Conservation (phyloP, 306 rosid species). For the Vigna trinervia region DNA sequence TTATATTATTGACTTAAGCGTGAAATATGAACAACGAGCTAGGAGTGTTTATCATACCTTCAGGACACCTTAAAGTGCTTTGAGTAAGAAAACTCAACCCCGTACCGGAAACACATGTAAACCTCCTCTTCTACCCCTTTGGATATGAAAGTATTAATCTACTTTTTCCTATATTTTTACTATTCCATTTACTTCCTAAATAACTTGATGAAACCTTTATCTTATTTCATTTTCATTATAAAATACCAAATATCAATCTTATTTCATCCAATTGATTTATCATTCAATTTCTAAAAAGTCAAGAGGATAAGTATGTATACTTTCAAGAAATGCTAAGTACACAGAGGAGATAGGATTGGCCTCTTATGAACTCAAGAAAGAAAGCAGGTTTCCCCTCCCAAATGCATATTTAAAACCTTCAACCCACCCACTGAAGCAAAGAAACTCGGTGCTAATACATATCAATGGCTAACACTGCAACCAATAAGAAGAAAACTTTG, state of each 20-base stretch:
- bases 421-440: conserved; percentile 48
- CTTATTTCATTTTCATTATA: neutral
- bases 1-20: too few species aligned
- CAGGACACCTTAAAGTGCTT: too few species aligned
- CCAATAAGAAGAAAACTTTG: conserved; percentile 48
- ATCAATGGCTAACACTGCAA: conserved; percentile 50
- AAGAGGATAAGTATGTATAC: neutral
- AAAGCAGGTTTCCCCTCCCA: conserved; percentile 48
- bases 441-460: conserved; percentile 4
- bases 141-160: neutral
- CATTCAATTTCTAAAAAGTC: neutral
- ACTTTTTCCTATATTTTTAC: neutral
- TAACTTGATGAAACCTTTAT: neutral
- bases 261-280: neutral
- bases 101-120: too few species aligned
- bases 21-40: too few species aligned
- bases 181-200: neutral
- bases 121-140: too few species aligned
- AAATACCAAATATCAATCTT: neutral
- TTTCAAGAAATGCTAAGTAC: neutral
- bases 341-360: neutral
- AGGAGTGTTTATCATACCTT: too few species aligned
- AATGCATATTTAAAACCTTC: conserved; percentile 61
- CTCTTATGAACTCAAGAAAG: conserved; percentile 29
- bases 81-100: too few species aligned